Evolutionary conservation across 441 rosid genomes (phyloP).

Genomic region (Syzygium malaccense): DNA sequence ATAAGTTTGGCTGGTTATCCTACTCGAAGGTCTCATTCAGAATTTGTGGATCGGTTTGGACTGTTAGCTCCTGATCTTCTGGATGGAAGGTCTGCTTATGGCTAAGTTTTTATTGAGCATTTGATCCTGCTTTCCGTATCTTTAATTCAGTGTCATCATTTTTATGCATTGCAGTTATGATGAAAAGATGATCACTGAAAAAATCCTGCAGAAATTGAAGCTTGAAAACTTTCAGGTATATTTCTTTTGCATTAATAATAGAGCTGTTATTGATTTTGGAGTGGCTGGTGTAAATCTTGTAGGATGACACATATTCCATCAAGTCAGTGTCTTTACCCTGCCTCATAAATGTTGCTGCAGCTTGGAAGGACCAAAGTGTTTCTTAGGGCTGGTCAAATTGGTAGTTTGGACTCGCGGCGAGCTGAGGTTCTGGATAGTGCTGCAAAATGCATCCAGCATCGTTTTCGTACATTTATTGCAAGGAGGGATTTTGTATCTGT

Average conservation of each 20-base stretch:
- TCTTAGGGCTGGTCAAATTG: constrained; percentile 98
- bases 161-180: constrained; percentile 47
- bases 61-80: constrained; percentile 61
- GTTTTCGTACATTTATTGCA: constrained; percentile 52
- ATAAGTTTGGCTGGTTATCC: constrained; percentile 99
- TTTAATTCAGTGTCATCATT: not conserved
- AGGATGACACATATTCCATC: not conserved
- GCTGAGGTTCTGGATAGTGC: constrained; percentile 87
- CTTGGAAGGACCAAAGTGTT: constrained; percentile 91
- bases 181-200: constrained; percentile 71
- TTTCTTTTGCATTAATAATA: not conserved
- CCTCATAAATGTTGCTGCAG: constrained; percentile 29
- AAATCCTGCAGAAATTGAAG: constrained; percentile 61
- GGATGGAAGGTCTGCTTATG: constrained; percentile 61
- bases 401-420: constrained; percentile 71
- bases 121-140: not conserved
- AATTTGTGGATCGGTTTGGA: constrained; percentile 98
- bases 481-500: constrained; percentile 43
- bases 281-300: not conserved
- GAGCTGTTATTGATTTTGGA: not conserved
- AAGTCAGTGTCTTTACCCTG: not conserved
- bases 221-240: constrained; percentile 92
- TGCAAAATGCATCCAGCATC: constrained; percentile 71
- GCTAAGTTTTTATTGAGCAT: not conserved
- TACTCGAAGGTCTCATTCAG: constrained; percentile 78